Base-by-base conservation (phyloP, 495 filamentous ascomycete genomes). In the Tetracladium marchalianum region DNA sequence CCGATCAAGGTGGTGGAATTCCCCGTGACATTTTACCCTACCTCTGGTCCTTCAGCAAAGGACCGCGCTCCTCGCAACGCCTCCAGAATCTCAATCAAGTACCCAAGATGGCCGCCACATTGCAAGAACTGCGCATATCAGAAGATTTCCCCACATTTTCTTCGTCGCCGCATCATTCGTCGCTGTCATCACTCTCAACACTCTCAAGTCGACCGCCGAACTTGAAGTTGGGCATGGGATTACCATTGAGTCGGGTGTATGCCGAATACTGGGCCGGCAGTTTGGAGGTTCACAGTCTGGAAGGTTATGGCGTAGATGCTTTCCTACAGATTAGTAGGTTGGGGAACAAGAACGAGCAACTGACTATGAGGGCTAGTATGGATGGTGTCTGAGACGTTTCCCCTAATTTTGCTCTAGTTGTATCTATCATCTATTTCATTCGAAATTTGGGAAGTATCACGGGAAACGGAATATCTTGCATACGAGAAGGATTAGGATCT, bases 211-310 rank as follows among this genome's bases (percentile, higher is more conserved):
- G 92, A 15, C 87, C 87, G 3, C 90, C 93, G 0, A 82, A 96
- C 55, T 72, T 99, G 44, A 75, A 88, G 1, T 71, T 99, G 10
- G 93, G 92, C 9, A 95, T 99, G 73, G 92, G 92, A 2, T 63
- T 99, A 42, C 93, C 92, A 0, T 83, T 97, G 70, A 93, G 87
- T 51, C 77, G 88, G 49, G 86, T 97, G 11, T 99, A 97, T 61
- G 90, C 93, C 12, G 90, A 99, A 64, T 98, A 97, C 64, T 99
- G 92, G 92, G 92, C 93, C 7, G 92, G 92, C 1, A 90, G 77
- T 59, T 64, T 99, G 18, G 87, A 95, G 60, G 58, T 97, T 49
- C 92, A 97, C 62, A 95, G 82, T 61, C 65, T 99, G 32, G 92
- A 97, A 55, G 92, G 92, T 0, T 99, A 96, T 55, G 92, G 92